Evolutionary conservation across 2,329 filamentous ascomycete species (phyloP).

Genomic region (Trichoderma simmonsii): DNA sequence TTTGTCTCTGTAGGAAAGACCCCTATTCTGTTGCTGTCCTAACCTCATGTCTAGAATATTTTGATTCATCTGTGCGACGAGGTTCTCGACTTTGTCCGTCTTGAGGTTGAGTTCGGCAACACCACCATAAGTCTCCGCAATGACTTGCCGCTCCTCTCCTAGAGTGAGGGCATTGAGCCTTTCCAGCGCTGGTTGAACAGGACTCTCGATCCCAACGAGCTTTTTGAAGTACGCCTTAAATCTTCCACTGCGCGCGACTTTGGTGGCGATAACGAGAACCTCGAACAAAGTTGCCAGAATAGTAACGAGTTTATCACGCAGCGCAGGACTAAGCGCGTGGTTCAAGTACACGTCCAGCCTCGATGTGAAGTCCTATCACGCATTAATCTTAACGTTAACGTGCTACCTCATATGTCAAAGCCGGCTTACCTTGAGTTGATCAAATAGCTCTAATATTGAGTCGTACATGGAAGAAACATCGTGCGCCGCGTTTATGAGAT

Average conservation of each 20-base stretch:
- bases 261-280: constrained; percentile 42
- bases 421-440: constrained; percentile 34
- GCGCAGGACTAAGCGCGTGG: constrained; percentile 36
- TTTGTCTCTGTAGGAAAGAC: constrained; percentile 34
- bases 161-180: constrained; percentile 41
- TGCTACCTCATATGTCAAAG: background rate
- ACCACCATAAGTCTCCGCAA: constrained; percentile 42
- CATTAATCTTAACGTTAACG: background rate
- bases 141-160: constrained; percentile 41
- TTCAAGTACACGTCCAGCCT: constrained; percentile 41
- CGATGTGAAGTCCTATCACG: constrained; percentile 39
- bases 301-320: constrained; percentile 39
- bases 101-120: constrained; percentile 36
- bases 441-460: constrained; percentile 44
- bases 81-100: constrained; percentile 35
- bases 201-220: constrained; percentile 39
- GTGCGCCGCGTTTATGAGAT: constrained; percentile 43
- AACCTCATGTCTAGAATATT: constrained; percentile 34
- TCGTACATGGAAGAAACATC: constrained; percentile 46
- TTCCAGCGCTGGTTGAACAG: constrained; percentile 38
- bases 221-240: constrained; percentile 41
- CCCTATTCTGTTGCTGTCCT: constrained; percentile 35
- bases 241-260: constrained; percentile 41
- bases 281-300: constrained; percentile 45
- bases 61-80: constrained; percentile 36